Percentiles rank a stretch among this genome's conserved stretches.
Conservation (phyloP, 768 basidiomycete genomes). For the Suillus spraguei region DNA sequence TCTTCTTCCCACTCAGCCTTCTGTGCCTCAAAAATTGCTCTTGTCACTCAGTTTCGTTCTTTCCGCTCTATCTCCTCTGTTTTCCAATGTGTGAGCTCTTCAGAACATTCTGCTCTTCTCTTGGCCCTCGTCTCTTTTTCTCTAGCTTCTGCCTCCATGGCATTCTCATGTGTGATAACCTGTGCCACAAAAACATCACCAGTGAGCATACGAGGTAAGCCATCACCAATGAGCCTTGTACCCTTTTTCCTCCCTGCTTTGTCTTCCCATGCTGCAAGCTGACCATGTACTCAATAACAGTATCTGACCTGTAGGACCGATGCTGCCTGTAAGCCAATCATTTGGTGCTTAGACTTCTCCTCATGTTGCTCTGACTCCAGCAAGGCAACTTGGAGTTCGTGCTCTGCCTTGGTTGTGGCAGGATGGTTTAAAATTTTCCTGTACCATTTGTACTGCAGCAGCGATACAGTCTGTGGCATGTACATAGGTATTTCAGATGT, state of each 20-base stretch:
- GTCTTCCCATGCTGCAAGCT: slow-evolving; percentile 18
- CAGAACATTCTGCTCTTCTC: slow-evolving; percentile 9
- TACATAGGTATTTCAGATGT: neutral
- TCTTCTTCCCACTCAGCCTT: slow-evolving; percentile 20
- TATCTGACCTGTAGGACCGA: slow-evolving; percentile 17
- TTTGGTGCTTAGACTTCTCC: slow-evolving; percentile 7
- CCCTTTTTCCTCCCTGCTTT: slow-evolving; percentile 8
- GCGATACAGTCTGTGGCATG: neutral
- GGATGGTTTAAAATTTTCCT: neutral
- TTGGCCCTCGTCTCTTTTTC: slow-evolving; percentile 6
- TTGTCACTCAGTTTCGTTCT: slow-evolving; percentile 15
- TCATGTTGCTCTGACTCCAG: neutral
- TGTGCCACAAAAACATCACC: slow-evolving; percentile 19
- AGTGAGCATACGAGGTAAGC: too few species aligned
- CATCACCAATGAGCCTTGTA: slow-evolving; percentile 10
- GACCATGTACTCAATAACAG: slow-evolving; percentile 14
- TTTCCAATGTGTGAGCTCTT: slow-evolving; percentile 20
- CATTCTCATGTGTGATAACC: slow-evolving; percentile 13
- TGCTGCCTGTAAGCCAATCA: slow-evolving; percentile 15
- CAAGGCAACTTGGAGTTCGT: neutral
- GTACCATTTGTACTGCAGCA: neutral
- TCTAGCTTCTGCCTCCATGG: slow-evolving; percentile 10
- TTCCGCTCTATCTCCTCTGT: slow-evolving; percentile 13
- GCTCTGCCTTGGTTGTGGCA: neutral
- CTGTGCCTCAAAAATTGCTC: slow-evolving; percentile 10